Conservation (phyloP, 441 rosid genomes). For the Populus hybrid region DNA sequence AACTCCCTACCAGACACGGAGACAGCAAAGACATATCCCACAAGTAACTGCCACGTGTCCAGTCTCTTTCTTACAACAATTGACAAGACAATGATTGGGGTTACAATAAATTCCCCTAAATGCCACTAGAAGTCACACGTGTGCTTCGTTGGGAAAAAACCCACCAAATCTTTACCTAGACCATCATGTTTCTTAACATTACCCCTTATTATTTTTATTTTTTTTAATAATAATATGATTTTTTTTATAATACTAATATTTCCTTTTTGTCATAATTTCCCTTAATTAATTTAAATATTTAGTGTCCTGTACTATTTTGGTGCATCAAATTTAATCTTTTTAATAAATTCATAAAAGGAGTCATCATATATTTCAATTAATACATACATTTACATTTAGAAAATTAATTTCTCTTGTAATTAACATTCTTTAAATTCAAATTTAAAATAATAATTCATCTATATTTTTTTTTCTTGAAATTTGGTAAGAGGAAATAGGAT, state of each 20-base stretch:
- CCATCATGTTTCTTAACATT: neutral
- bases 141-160: neutral
- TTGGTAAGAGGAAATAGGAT: neutral
- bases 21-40: conserved; percentile 3
- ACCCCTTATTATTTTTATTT: neutral
- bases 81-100: conserved; percentile 40
- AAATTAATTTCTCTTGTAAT: too few species aligned
- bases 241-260: neutral
- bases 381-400: too few species aligned
- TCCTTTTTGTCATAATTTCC: neutral
- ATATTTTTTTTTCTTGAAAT: neutral
- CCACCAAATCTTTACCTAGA: neutral
- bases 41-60: conserved; percentile 25
- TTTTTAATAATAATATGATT: neutral
- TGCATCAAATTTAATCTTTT: too few species aligned
- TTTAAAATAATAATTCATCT: neutral
- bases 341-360: too few species aligned
- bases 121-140: conserved; percentile 13
- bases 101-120: conserved; percentile 4
- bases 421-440: neutral
- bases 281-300: too few species aligned
- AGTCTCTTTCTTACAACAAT: neutral
- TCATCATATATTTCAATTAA: too few species aligned
- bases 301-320: too few species aligned
- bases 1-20: neutral